These are phyloP conservation scores for Knufia petricola DNA, from an alignment of 2,329 filamentous ascomycete species.

Conservation along the genomic window DNA sequence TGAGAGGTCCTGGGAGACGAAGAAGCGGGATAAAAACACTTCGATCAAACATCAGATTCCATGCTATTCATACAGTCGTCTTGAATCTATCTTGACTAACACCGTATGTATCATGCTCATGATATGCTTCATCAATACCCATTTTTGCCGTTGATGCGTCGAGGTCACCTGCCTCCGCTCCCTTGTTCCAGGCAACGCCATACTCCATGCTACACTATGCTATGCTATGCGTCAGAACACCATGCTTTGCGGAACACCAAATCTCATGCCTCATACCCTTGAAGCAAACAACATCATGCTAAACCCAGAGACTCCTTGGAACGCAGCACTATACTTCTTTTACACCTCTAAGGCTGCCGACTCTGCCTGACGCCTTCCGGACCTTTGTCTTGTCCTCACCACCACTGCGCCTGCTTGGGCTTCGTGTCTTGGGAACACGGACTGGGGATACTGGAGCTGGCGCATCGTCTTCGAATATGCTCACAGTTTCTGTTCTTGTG, in stretches of 20 bases:
- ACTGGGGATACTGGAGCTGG: conserved; percentile 19
- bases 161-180: background rate
- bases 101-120: conserved; percentile 5
- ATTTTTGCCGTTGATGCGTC: background rate
- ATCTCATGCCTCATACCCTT: background rate
- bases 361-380: conserved; percentile 38
- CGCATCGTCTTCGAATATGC: conserved; percentile 23
- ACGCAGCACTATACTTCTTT: conserved; percentile 7
- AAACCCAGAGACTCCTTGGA: background rate
- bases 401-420: conserved; percentile 19
- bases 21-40: background rate
- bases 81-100: conserved; percentile 6
- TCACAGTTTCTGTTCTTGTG: conserved; percentile 22
- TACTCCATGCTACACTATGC: conserved; percentile 5
- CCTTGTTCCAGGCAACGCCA: background rate
- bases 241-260: conserved; percentile 1
- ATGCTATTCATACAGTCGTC: conserved; percentile 11
- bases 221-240: conserved; percentile 1
- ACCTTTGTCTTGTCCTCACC: conserved; percentile 26
- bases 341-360: conserved; percentile 30
- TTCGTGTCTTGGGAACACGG: conserved; percentile 20
- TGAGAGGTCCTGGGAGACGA: background rate
- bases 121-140: conserved; percentile 4
- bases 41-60: background rate
- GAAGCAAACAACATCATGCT: background rate